These are phyloP conservation scores for Melampsora americana DNA, from an alignment of 1,284 basidiomycete genomes.

Conservation along the genomic window DNA sequence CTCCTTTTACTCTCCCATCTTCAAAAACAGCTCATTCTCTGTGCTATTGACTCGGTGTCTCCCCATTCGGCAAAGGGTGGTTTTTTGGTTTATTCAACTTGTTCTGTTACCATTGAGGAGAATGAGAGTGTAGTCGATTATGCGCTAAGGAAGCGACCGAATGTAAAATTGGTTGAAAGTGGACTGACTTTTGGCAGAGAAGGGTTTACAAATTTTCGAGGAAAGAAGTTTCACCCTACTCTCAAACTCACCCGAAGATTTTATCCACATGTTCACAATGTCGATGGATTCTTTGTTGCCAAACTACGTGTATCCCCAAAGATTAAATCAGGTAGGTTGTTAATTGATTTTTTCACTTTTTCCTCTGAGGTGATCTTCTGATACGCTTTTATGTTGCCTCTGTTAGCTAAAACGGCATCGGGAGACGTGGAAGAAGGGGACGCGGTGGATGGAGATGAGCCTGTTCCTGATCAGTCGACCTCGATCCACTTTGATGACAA, in stretches of 20 bases:
- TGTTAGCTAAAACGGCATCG: conserved; percentile 27
- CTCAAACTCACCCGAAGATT: conserved; percentile 79
- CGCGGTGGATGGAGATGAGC: too few species aligned
- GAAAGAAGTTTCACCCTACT: conserved; percentile 78
- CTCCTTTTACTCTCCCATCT: conserved; percentile 91
- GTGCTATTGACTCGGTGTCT: conserved; percentile 93
- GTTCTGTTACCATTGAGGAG: conserved; percentile 96
- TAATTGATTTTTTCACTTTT: neutral
- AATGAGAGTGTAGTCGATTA: conserved; percentile 98
- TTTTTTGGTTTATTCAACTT: conserved; percentile 96
- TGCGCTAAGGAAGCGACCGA: conserved; percentile 92
- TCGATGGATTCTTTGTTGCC: conserved; percentile 99
- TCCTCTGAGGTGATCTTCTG: too few species aligned
- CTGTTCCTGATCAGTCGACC: too few species aligned
- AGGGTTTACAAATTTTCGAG: conserved; percentile 84
- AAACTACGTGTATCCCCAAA: conserved; percentile 91
- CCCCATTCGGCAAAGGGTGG: conserved; percentile 86
- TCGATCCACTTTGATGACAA: conserved; percentile 47
- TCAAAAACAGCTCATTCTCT: conserved; percentile 97
- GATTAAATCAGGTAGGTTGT: conserved; percentile 58
- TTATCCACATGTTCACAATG: conserved; percentile 64
- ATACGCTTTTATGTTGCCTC: neutral
- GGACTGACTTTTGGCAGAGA: conserved; percentile 89
- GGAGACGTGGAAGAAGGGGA: conserved; percentile 52
- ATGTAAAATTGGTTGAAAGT: conserved; percentile 87